phyloP scores from a whole-genome alignment of 2,329 filamentous ascomycete genomes.

The Chaetomiaceae sp. region DNA sequence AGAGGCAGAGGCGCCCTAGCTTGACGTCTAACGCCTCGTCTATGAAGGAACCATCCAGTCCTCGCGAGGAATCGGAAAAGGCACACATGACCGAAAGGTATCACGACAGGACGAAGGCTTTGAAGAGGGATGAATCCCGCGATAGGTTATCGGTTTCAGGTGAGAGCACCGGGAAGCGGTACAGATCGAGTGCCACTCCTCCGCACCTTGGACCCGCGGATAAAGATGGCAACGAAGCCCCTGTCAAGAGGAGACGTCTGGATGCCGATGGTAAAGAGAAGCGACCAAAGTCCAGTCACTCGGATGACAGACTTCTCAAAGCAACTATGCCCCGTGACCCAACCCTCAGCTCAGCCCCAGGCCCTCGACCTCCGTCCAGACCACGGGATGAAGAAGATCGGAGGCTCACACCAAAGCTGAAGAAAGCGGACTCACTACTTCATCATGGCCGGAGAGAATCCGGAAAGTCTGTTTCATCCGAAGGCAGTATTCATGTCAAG shows the following conservation, averaged over 20 bases:
- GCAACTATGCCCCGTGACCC: conserved; percentile 39
- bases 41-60: conserved; percentile 50
- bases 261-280: conserved; percentile 52
- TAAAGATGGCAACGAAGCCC: conserved; percentile 49
- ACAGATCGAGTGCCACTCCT: conserved; percentile 56
- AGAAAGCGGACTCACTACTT: conserved; percentile 32
- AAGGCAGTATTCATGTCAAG: conserved; percentile 54
- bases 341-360: conserved; percentile 18
- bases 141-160: conserved; percentile 49
- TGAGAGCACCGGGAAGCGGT: conserved; percentile 54
- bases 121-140: conserved; percentile 58
- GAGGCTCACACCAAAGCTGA: conserved; percentile 35
- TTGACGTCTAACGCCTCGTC: conserved; percentile 53
- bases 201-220: conserved; percentile 49
- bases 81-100: conserved; percentile 49
- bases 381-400: conserved; percentile 43
- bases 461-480: conserved; percentile 38
- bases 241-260: conserved; percentile 54
- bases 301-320: conserved; percentile 45
- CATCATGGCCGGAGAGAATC: conserved; percentile 41
- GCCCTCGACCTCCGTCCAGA: conserved; percentile 32
- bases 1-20: conserved; percentile 56
- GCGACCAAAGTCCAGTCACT: conserved; percentile 40
- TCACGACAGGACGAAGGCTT: conserved; percentile 55
- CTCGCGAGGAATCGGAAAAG: conserved; percentile 51